Percentiles rank a stretch among this genome's conserved stretches.
phyloP scores from a whole-genome alignment of 345 rosid genomes.

The Populus alba region DNA sequence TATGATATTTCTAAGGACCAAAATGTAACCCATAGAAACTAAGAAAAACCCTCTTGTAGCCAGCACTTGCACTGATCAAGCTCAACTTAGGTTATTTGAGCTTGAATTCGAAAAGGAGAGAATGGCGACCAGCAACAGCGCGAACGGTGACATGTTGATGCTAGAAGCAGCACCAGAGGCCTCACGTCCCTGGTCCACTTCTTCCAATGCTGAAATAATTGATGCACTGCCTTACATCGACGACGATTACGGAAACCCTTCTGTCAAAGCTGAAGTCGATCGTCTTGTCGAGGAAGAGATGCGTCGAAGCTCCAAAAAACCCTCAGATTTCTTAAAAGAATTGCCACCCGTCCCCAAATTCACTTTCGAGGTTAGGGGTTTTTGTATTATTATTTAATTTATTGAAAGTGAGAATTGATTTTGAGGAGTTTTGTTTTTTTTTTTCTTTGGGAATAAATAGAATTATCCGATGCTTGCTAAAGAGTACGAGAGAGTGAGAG shows the following conservation, averaged over 20 bases:
- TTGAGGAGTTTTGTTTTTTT: not conserved
- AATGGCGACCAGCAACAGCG: constrained; percentile 31
- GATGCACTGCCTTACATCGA: constrained; percentile 97
- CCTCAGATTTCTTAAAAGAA: constrained; percentile 80
- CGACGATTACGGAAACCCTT: constrained; percentile 76
- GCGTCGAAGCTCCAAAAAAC: constrained; percentile 87
- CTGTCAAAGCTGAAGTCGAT: constrained; percentile 78
- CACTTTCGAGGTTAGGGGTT: constrained; percentile 55
- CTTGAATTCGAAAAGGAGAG: not conserved
- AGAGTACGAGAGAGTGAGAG: constrained; percentile 91
- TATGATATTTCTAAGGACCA: no score
- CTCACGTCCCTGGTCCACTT: constrained; percentile 60
- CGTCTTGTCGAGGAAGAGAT: constrained; percentile 92
- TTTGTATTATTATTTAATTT: not conserved
- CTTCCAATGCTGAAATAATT: constrained; percentile 62
- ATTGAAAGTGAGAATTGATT: not conserved
- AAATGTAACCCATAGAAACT: no score
- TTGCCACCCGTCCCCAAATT: constrained; percentile 69
- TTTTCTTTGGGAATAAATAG: constrained; percentile 33
- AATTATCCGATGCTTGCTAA: constrained; percentile 76
- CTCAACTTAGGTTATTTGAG: not conserved
- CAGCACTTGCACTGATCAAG: no score
- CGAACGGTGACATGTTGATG: constrained; percentile 63
- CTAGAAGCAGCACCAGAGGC: constrained; percentile 67
- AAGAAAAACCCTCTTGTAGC: no score